Percentiles rank a stretch among this genome's conserved stretches.
These are phyloP conservation scores for Mycena amicta DNA, from an alignment of 768 basidiomycete species.

Conservation along the genomic window DNA sequence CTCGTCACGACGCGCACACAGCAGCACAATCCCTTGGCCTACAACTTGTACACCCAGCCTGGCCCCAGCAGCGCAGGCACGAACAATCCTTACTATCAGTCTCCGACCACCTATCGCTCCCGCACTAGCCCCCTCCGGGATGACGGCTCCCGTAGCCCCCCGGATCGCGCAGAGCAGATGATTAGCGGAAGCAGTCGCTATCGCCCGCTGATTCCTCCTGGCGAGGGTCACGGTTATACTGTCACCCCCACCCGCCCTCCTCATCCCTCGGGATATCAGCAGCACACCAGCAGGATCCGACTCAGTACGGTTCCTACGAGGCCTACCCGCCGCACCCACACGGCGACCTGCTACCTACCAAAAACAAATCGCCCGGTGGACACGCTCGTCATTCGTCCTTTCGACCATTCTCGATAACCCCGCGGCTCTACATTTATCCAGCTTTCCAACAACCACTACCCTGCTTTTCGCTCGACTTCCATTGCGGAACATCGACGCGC, in stretches of 20 bases:
- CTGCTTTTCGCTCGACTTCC: neutral
- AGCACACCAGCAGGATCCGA: constrained; percentile 24
- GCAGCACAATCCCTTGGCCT: neutral
- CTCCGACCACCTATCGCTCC: neutral
- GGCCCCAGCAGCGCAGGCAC: neutral
- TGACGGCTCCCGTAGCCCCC: neutral
- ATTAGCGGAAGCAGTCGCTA: neutral
- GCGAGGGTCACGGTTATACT: neutral
- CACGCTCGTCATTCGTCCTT: too few species aligned
- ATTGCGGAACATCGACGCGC: neutral
- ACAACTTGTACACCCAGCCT: neutral
- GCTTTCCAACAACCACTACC: neutral
- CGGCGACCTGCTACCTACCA: neutral
- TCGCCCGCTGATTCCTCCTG: neutral
- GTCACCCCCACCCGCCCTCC: constrained; percentile 24
- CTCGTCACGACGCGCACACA: constrained; percentile 1
- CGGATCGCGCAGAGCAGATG: neutral
- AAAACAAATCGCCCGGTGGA: neutral
- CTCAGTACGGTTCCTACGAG: neutral
- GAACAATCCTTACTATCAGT: neutral
- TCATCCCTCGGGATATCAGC: constrained; percentile 36
- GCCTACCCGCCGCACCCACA: constrained; percentile 25
- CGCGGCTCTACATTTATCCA: neutral
- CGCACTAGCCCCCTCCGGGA: neutral
- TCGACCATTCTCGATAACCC: too few species aligned